Evolutionary conservation across 148 eudicot species (phyloP).

Genomic region (Selenicereus undatus): DNA sequence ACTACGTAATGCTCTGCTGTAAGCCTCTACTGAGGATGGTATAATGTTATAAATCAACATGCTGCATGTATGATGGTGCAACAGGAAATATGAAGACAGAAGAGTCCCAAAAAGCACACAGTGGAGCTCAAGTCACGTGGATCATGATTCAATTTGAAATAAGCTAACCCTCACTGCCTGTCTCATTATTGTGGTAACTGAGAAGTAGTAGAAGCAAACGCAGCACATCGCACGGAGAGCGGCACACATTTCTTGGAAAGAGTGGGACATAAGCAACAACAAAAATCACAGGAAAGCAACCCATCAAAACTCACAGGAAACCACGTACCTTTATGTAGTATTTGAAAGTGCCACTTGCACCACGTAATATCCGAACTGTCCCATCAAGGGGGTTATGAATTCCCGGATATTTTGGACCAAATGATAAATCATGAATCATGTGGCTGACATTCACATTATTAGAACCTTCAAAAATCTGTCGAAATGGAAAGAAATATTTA

Average conservation of each 20-base stretch:
- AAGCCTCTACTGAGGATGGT: not conserved
- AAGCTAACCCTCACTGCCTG: not conserved
- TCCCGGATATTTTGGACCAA: conserved; percentile 97
- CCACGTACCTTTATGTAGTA: conserved; percentile 83
- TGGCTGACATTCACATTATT: conserved; percentile 95
- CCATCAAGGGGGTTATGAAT: conserved; percentile 93
- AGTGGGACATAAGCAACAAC: conserved; percentile 7
- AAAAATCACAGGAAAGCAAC: conserved; percentile 13
- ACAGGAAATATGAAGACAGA: not conserved
- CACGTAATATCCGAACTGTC: conserved; percentile 69
- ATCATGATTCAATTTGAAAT: not conserved
- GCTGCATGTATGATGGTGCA: not conserved
- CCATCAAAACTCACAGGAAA: conserved; percentile 12
- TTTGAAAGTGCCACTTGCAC: conserved; percentile 86
- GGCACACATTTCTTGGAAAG: not conserved
- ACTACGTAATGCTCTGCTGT: not conserved
- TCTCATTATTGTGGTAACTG: not conserved
- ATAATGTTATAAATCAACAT: not conserved
- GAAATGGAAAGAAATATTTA: conserved; percentile 11
- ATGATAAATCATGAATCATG: conserved; percentile 87
- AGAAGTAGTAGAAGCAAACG: not conserved
- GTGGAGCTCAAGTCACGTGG: not conserved
- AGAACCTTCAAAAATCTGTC: conserved; percentile 89
- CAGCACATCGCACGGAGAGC: not conserved
- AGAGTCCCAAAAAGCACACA: not conserved